A percentile compares a stretch with the other conserved stretches of the same genome.
Conservation (phyloP, 768 basidiomycete species). For the Lanmaoa rubissima region DNA sequence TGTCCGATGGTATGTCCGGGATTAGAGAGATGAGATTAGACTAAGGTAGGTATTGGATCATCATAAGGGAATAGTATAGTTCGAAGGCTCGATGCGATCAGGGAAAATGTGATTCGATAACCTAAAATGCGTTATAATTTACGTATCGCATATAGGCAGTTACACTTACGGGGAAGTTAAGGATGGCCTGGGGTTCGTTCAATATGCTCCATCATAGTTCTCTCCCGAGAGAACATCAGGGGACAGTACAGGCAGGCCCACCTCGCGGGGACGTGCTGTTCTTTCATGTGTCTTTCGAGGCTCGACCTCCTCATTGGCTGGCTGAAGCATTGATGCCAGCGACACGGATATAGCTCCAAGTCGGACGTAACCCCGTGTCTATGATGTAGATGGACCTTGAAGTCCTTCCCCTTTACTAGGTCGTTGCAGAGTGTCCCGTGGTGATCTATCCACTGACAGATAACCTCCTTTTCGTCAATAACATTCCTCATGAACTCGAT, state of each 20-base stretch:
- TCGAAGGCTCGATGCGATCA: background rate
- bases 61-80: background rate
- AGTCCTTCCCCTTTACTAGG: background rate
- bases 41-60: background rate
- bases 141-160: background rate
- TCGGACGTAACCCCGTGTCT: slow-evolving; percentile 4
- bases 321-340: slow-evolving; percentile 3
- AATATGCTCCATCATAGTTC: background rate
- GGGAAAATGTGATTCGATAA: background rate
- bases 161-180: background rate
- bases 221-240: slow-evolving; percentile 3
- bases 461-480: background rate
- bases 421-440: background rate
- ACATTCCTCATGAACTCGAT: background rate
- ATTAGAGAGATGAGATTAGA: background rate
- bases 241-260: slow-evolving; percentile 12
- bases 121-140: background rate
- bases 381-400: slow-evolving; percentile 4
- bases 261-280: slow-evolving; percentile 8
- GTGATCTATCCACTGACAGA: slow-evolving; percentile 6
- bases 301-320: slow-evolving; percentile 2
- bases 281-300: slow-evolving; percentile 10
- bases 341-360: background rate
- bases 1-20: background rate
- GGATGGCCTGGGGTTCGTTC: background rate